Evolutionary conservation across 192 early-diverging fungal genomes (phyloP).

Genomic region (Geosiphon pyriformis): DNA sequence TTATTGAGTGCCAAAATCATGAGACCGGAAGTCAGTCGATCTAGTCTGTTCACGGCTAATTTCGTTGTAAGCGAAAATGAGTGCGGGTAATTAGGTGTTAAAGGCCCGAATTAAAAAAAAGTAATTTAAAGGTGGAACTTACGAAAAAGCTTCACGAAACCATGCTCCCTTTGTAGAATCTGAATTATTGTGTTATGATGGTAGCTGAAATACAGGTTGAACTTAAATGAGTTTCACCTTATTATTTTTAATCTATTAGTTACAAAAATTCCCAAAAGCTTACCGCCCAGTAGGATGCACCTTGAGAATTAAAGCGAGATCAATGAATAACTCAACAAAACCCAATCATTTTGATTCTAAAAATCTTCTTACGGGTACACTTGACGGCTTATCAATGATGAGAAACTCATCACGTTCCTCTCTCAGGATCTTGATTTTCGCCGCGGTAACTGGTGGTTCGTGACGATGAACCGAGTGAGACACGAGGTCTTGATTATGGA

Average conservation of each 20-base stretch:
- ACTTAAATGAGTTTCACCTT: neutral
- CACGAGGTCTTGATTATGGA: constrained; percentile 77
- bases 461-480: constrained; percentile 86
- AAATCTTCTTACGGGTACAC: constrained; percentile 64
- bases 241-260: neutral
- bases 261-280: neutral
- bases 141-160: constrained; percentile 52
- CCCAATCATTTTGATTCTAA: neutral
- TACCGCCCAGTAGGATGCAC: constrained; percentile 50
- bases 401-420: constrained; percentile 59
- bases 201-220: constrained; percentile 72
- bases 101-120: too few relatives aligned
- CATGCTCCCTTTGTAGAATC: constrained; percentile 60
- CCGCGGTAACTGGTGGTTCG: constrained; percentile 82
- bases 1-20: constrained; percentile 69
- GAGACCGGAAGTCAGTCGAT: constrained; percentile 90
- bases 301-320: constrained; percentile 25
- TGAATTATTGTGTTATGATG: constrained; percentile 78
- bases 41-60: constrained; percentile 81
- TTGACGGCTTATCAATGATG: constrained; percentile 85
- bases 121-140: constrained; percentile 29
- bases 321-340: constrained; percentile 10
- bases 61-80: constrained; percentile 26
- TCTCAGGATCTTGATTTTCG: constrained; percentile 58
- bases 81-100: too few relatives aligned